Evolutionary conservation across 179 eudicot species (phyloP), one percentile per base, ranked within the genome.

Genomic region (Patellifolia procumbens): DNA sequence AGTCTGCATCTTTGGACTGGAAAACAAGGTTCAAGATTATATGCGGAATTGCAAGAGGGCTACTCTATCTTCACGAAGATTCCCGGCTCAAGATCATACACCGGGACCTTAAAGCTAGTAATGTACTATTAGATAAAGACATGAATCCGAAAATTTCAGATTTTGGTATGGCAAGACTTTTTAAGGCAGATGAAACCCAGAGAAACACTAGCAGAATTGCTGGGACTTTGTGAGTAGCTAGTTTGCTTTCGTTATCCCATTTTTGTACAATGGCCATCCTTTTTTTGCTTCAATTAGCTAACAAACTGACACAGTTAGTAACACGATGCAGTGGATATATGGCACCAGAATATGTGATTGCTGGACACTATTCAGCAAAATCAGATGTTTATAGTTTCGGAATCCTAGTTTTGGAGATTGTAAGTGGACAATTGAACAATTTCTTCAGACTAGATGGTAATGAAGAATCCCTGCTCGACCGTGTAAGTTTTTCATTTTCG

Each of bases 111-210:
- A 83, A 83, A 76, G 60, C 81, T 46, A 83, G 85, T 29, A 83
- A 83, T 53, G 74, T 83, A 4, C 43, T 83, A 52, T 61, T 84
- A 55, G 87, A 84, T 20, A 56, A 78, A n/a, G 82, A 78, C 15
- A 84, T 84, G 87, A 81, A 75, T 56, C 80, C 87, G 9, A 84
- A 84, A 60, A 84, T 81, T 13, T 74, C 87, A 8, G 87, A 84
- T 75, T 84, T 84, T 35, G 87, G 87, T 29, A 78, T 75, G 77
- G 84, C 87, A 58, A 81, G 82, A 68, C 82, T 81, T 39, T 81
- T 81, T 53, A 76, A 77, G 34, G 84, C 78, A 29, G 82, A 76
- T 66, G 75, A 81, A 78, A 84, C 84, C 34, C 84, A 75, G 37
- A 70, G 77, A 43, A 72, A 75, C 63, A 84, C 87, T 0, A 81